A percentile compares a stretch with the other conserved stretches of the same genome.
Conservation (phyloP, 768 basidiomycete species). For the Leccinum obscurum region DNA sequence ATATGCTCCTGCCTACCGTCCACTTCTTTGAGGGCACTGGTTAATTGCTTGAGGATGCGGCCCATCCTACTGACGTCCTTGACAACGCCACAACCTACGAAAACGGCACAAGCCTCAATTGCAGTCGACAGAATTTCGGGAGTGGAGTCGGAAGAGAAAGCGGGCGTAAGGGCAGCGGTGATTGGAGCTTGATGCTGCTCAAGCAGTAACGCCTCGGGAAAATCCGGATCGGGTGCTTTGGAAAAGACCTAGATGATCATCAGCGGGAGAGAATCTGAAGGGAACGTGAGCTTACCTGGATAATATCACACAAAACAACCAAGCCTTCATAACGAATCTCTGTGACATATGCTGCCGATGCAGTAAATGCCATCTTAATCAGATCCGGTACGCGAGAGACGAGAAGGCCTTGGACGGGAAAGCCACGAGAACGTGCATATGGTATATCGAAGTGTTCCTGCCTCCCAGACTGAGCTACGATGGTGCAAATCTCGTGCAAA, state of each 20-base stretch:
- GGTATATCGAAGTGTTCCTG: constrained; percentile 83
- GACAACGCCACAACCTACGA: constrained; percentile 93
- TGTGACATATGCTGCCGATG: constrained; percentile 93
- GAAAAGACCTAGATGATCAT: constrained; percentile 71
- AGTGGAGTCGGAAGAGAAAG: constrained; percentile 92
- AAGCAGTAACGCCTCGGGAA: constrained; percentile 82
- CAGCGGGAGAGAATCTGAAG: constrained; percentile 3
- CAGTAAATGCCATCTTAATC: constrained; percentile 97
- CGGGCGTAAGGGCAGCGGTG: constrained; percentile 94
- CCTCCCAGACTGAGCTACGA: constrained; percentile 69
- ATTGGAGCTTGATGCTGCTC: constrained; percentile 99
- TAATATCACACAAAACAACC: constrained; percentile 86
- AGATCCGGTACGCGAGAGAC: constrained; percentile 88
- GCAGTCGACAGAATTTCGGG: constrained; percentile 94
- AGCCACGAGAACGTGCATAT: constrained; percentile 61
- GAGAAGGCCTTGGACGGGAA: constrained; percentile 62
- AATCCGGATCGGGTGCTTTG: constrained; percentile 85
- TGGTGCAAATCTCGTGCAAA: constrained; percentile 82
- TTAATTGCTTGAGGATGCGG: constrained; percentile 86
- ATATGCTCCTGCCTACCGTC: constrained; percentile 54
- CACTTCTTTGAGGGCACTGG: constrained; percentile 84
- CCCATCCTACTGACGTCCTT: constrained; percentile 92
- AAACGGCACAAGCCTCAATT: constrained; percentile 90
- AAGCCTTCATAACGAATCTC: constrained; percentile 93
- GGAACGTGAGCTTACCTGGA: constrained; percentile 57